Conservation (phyloP, 2,329 filamentous ascomycete species). For the Drechslera avenae region DNA sequence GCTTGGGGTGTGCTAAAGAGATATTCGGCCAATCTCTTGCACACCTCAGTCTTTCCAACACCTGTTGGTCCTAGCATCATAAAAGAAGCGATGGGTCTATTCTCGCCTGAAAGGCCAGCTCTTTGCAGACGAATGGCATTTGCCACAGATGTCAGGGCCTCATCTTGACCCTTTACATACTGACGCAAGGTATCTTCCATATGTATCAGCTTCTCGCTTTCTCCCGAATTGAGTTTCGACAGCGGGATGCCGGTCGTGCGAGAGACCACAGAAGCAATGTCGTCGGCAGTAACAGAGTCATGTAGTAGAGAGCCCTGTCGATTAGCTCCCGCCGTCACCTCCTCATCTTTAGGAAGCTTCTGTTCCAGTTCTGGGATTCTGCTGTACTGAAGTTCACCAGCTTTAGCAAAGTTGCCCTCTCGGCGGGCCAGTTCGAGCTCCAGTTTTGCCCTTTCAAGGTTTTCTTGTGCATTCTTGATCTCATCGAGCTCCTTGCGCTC, state of each 20-base stretch:
- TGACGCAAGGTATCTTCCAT: slow-evolving; percentile 91
- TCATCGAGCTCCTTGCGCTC: slow-evolving; percentile 84
- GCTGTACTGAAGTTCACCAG: slow-evolving; percentile 89
- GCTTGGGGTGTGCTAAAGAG: slow-evolving; percentile 91
- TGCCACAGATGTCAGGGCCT: slow-evolving; percentile 87
- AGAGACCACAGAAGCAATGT: slow-evolving; percentile 91
- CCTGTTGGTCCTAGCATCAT: slow-evolving; percentile 98
- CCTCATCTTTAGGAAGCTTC: slow-evolving; percentile 77
- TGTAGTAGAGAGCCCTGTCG: slow-evolving; percentile 71
- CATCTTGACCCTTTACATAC: slow-evolving; percentile 89
- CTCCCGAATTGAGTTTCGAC: slow-evolving; percentile 87
- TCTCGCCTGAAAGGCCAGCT: slow-evolving; percentile 88
- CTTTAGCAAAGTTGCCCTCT: slow-evolving; percentile 84
- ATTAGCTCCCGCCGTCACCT: slow-evolving; percentile 29
- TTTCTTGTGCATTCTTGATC: slow-evolving; percentile 84
- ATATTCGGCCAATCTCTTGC: slow-evolving; percentile 93
- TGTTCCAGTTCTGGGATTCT: slow-evolving; percentile 81
- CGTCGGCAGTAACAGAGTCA: slow-evolving; percentile 92
- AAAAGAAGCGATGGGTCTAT: slow-evolving; percentile 88
- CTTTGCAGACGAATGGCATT: slow-evolving; percentile 93
- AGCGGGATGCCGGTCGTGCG: slow-evolving; percentile 91
- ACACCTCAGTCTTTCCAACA: slow-evolving; percentile 95
- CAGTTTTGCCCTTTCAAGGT: slow-evolving; percentile 83
- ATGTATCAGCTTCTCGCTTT: slow-evolving; percentile 90
- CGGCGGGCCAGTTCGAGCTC: slow-evolving; percentile 88